Percentiles rank a stretch among this genome's conserved stretches.
Conservation (phyloP, 2,329 filamentous ascomycete genomes). For the Colletotrichum coccodes region DNA sequence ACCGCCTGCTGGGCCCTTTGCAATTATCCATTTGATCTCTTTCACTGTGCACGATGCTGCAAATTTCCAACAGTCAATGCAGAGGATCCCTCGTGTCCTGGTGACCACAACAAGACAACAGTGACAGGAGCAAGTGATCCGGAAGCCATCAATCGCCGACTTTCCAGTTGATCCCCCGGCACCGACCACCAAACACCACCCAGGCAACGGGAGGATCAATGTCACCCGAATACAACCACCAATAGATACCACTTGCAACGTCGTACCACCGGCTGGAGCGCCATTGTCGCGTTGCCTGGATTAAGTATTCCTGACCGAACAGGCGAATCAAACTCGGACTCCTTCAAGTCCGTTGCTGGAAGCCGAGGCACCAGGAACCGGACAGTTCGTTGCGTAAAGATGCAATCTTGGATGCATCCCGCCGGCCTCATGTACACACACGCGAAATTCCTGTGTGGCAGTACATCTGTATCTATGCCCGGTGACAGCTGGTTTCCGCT, state of each 20-base stretch:
- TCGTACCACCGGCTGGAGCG: slow-evolving; percentile 6
- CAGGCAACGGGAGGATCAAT: background rate
- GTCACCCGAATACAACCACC: background rate
- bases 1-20: background rate
- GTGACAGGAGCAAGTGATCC: background rate
- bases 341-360: background rate
- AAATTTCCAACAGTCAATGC: slow-evolving; percentile 32
- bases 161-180: background rate
- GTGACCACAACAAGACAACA: background rate
- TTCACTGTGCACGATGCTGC: slow-evolving; percentile 2
- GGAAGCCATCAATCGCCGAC: no score
- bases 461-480: background rate
- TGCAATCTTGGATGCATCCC: no score
- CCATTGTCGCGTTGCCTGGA: background rate
- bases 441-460: no score
- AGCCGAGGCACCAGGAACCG: slow-evolving; percentile 8
- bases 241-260: slow-evolving; percentile 25
- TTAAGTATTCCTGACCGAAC: background rate
- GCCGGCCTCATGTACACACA: background rate
- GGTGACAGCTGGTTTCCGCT: background rate
- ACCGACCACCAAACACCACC: background rate
- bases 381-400: background rate
- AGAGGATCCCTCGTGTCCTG: background rate
- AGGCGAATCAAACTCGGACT: background rate
- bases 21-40: background rate